Percentiles rank a stretch among this genome's conserved stretches.
Evolutionary conservation across 2,329 filamentous ascomycete genomes (phyloP).

Genomic region (Pseudogymnoascus sp.): DNA sequence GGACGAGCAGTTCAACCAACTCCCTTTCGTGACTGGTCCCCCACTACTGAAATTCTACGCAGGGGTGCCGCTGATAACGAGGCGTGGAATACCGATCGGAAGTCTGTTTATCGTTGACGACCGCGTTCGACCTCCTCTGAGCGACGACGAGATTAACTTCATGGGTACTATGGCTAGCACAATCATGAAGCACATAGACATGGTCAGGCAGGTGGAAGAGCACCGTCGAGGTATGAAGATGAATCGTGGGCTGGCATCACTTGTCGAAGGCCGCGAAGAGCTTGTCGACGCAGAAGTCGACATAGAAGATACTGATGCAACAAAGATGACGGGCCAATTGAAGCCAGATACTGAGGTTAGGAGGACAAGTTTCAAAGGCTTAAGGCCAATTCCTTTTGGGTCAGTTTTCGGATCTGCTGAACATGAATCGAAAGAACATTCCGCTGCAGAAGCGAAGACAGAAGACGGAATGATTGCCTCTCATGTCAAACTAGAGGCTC

Average conservation of each 20-base stretch:
- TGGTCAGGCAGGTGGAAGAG: conserved; percentile 43
- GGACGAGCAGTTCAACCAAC: conserved; percentile 24
- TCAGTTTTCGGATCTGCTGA: too few species aligned
- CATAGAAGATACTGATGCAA: too few species aligned
- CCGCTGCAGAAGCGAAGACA: too few species aligned
- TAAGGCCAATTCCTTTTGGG: too few species aligned
- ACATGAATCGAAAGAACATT: too few species aligned
- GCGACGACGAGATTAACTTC: conserved; percentile 40
- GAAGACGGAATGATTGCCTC: too few species aligned
- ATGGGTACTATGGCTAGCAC: conserved; percentile 48
- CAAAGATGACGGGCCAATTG: too few species aligned
- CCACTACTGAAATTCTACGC: conserved; percentile 26
- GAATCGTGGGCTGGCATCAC: conserved; percentile 44
- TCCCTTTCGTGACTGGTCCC: conserved; percentile 22
- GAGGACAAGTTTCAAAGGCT: too few species aligned
- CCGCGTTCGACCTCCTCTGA: conserved; percentile 41
- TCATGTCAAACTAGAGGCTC: too few species aligned
- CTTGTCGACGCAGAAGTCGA: too few species aligned
- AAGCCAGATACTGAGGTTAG: too few species aligned
- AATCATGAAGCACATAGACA: conserved; percentile 54
- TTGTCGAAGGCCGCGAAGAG: conserved; percentile 36
- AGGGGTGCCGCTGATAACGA: conserved; percentile 27
- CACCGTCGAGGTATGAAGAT: conserved; percentile 46
- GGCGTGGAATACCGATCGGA: conserved; percentile 39
- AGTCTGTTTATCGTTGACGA: conserved; percentile 53